Conservation (phyloP, 1,284 basidiomycete genomes). For the Hymenochaete sp. region DNA sequence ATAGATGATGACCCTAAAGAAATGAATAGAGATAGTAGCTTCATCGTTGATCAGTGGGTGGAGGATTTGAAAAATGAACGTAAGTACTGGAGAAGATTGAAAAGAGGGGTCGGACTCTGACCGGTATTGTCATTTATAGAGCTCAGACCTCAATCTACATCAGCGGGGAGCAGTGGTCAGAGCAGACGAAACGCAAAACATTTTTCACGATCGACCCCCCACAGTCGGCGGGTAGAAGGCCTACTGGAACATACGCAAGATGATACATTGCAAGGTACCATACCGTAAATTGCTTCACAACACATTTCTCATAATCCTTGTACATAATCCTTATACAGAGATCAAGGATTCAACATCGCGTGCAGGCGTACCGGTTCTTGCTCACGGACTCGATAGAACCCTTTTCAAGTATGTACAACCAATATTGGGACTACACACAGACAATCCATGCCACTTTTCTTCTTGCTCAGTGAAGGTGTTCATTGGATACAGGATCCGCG, state of each 20-base stretch:
- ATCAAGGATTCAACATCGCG: constrained; percentile 38
- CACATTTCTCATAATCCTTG: not conserved
- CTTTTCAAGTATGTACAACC: constrained; percentile 66
- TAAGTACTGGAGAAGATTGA: too few relatives aligned
- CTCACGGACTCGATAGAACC: constrained; percentile 75
- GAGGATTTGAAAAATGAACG: too few relatives aligned
- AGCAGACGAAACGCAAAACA: too few relatives aligned
- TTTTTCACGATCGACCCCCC: too few relatives aligned
- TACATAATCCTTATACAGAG: constrained; percentile 30
- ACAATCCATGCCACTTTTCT: constrained; percentile 9
- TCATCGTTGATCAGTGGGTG: too few relatives aligned
- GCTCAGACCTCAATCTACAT: too few relatives aligned
- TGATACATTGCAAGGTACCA: constrained; percentile 25
- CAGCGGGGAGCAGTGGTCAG: too few relatives aligned
- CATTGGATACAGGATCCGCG: constrained; percentile 86
- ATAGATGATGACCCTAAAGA: too few relatives aligned
- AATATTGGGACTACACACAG: not conserved
- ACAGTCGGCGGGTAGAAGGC: constrained; percentile 36
- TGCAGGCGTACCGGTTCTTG: constrained; percentile 58
- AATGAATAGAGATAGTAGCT: too few relatives aligned
- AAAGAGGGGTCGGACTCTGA: too few relatives aligned
- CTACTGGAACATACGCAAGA: constrained; percentile 27
- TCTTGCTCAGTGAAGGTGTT: constrained; percentile 80
- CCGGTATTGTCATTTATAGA: too few relatives aligned
- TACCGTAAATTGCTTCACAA: constrained; percentile 1